phyloP scores from a whole-genome alignment of 345 rosid genomes.

The Mercurialis annua region DNA sequence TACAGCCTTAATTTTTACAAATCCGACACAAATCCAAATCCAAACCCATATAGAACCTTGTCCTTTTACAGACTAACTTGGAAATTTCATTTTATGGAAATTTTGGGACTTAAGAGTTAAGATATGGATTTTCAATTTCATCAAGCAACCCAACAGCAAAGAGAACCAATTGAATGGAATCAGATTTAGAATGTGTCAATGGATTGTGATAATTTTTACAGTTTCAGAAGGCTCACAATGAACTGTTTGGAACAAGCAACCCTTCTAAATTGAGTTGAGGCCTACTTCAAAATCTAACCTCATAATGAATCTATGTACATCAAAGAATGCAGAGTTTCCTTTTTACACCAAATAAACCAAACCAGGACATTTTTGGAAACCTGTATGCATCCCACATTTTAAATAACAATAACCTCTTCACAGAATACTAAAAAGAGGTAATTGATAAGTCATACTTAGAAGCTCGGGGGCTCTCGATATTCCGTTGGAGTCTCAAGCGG shows the following conservation, averaged over 20 bases:
- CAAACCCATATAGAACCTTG: too few relatives aligned
- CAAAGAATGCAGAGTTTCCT: slow-evolving; percentile 47
- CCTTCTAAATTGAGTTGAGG: slow-evolving; percentile 25
- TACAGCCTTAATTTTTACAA: too few relatives aligned
- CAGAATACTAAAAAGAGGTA: neutral
- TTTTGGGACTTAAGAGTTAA: too few relatives aligned
- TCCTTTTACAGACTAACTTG: too few relatives aligned
- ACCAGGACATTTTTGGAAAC: slow-evolving; percentile 27
- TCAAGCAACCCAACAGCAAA: neutral
- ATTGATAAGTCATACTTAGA: slow-evolving; percentile 9
- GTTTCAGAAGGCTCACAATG: slow-evolving; percentile 21
- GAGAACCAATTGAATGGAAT: slow-evolving; percentile 13
- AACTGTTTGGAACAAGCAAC: slow-evolving; percentile 4
- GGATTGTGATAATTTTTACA: slow-evolving; percentile 26
- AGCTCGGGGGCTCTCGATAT: slow-evolving; percentile 25
- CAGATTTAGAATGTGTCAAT: slow-evolving; percentile 19
- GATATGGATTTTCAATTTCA: neutral
- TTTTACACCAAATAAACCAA: neutral
- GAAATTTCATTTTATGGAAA: too few relatives aligned
- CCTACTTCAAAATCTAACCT: slow-evolving; percentile 24
- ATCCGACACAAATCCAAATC: too few relatives aligned
- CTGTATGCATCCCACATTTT: slow-evolving; percentile 30
- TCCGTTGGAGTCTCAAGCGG: slow-evolving; percentile 46
- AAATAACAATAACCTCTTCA: neutral
- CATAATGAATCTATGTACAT: slow-evolving; percentile 43